phyloP scores from a whole-genome alignment of 1,284 basidiomycete genomes.

The Puccinia hordei region DNA sequence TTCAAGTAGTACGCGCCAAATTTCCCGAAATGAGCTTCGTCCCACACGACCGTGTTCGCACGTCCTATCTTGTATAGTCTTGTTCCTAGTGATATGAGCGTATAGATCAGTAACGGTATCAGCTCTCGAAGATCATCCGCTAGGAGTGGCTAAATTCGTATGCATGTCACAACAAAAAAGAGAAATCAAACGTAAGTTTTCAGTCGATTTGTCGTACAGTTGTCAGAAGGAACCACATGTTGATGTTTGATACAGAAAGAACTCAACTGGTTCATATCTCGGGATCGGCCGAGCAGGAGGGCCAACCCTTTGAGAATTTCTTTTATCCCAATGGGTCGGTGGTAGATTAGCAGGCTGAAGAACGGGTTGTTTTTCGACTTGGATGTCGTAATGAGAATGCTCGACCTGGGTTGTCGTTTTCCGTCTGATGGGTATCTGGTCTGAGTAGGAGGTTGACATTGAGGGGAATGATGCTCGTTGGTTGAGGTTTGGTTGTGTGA shows the following conservation, averaged over 20 bases:
- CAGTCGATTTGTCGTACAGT: too few species aligned
- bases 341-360: background rate
- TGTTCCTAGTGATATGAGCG: constrained; percentile 87
- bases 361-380: background rate
- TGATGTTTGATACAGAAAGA: too few species aligned
- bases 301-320: background rate
- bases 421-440: constrained; percentile 10
- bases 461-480: background rate
- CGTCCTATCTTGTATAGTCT: constrained; percentile 92
- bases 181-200: too few species aligned
- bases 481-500: too few species aligned
- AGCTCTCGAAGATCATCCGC: constrained; percentile 38
- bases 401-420: background rate
- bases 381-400: background rate
- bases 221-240: too few species aligned
- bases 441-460: background rate
- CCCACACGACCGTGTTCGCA: constrained; percentile 87
- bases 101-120: constrained; percentile 80
- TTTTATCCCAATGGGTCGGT: too few species aligned
- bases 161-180: too few species aligned
- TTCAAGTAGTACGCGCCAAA: constrained; percentile 95
- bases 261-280: constrained; percentile 26
- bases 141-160: constrained; percentile 1
- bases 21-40: constrained; percentile 96
- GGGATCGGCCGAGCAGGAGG: background rate